These are phyloP conservation scores for Ilyonectria robusta DNA, from an alignment of 2,329 filamentous ascomycete genomes.

Conservation along the genomic window DNA sequence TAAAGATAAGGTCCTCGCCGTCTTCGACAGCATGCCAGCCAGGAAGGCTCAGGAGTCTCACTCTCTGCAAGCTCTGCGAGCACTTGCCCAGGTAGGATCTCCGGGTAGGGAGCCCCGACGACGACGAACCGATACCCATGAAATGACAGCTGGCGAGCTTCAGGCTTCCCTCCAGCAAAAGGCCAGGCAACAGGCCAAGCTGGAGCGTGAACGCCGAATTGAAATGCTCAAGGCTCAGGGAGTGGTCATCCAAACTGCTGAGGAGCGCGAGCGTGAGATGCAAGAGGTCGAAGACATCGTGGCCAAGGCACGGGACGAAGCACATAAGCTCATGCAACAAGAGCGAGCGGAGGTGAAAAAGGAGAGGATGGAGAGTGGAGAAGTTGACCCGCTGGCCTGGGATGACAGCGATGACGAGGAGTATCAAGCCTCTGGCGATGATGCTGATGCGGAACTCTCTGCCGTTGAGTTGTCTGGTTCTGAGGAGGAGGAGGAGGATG, in stretches of 20 bases:
- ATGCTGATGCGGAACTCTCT: slow-evolving; percentile 56
- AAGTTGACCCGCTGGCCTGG: slow-evolving; percentile 67
- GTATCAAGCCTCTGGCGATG: slow-evolving; percentile 57
- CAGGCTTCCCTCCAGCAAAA: slow-evolving; percentile 77
- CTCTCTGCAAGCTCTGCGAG: slow-evolving; percentile 78
- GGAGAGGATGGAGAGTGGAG: slow-evolving; percentile 64
- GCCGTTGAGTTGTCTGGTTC: slow-evolving; percentile 62
- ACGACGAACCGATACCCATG: slow-evolving; percentile 60
- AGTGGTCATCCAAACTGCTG: slow-evolving; percentile 84
- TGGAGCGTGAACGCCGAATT: slow-evolving; percentile 83
- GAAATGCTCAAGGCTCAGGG: slow-evolving; percentile 85
- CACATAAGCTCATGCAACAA: slow-evolving; percentile 78
- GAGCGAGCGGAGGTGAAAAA: slow-evolving; percentile 83
- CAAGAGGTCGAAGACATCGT: slow-evolving; percentile 90
- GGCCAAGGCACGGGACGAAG: slow-evolving; percentile 86
- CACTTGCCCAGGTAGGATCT: slow-evolving; percentile 80
- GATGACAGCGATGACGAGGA: slow-evolving; percentile 71
- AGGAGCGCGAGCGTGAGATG: slow-evolving; percentile 87
- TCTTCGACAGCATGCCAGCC: slow-evolving; percentile 79
- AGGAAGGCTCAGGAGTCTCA: slow-evolving; percentile 74
- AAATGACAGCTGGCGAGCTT: slow-evolving; percentile 79
- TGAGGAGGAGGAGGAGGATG: slow-evolving; percentile 52
- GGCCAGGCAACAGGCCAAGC: slow-evolving; percentile 84
- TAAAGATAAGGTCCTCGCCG: slow-evolving; percentile 68
- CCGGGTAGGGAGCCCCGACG: slow-evolving; percentile 67